Conservation (phyloP, 2,329 filamentous ascomycete species). For the Fusarium napiforme region DNA sequence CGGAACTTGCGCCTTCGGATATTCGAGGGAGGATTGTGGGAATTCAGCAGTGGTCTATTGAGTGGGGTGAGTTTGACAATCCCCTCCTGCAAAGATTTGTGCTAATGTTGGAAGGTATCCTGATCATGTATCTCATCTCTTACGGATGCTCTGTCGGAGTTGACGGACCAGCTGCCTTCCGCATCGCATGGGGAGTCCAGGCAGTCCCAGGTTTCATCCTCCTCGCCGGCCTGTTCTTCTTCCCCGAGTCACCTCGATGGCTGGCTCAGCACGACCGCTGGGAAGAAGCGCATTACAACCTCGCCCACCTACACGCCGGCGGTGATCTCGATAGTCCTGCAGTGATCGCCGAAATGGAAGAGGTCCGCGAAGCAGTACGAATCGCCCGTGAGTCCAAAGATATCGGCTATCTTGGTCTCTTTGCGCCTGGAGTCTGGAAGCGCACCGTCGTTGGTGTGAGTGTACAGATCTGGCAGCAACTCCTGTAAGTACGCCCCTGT, state of each 20-base stretch:
- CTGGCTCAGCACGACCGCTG: slow-evolving; percentile 70
- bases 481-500: slow-evolving; percentile 47
- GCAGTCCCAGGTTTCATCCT: slow-evolving; percentile 69
- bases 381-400: slow-evolving; percentile 52
- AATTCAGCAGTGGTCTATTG: slow-evolving; percentile 80
- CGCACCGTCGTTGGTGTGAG: slow-evolving; percentile 62
- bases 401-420: slow-evolving; percentile 56
- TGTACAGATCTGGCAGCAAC: slow-evolving; percentile 65
- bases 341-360: slow-evolving; percentile 67
- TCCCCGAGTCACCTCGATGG: slow-evolving; percentile 73
- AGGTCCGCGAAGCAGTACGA: slow-evolving; percentile 58
- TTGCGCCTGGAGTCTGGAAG: slow-evolving; percentile 61
- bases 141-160: slow-evolving; percentile 69
- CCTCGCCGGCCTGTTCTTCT: slow-evolving; percentile 66
- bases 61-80: slow-evolving; percentile 54
- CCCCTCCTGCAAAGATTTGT: accelerated
- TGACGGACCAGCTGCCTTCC: slow-evolving; percentile 65
- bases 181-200: slow-evolving; percentile 73
- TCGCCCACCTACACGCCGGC: slow-evolving; percentile 67
- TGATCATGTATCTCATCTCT: slow-evolving; percentile 77
- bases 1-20: slow-evolving; percentile 69
- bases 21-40: slow-evolving; percentile 74
- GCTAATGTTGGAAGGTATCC: slow-evolving; percentile 60
- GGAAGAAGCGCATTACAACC: slow-evolving; percentile 62
- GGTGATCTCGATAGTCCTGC: slow-evolving; percentile 64